These are phyloP conservation scores for Zarea fungicola DNA, from an alignment of 2,329 filamentous ascomycete genomes.

Conservation along the genomic window DNA sequence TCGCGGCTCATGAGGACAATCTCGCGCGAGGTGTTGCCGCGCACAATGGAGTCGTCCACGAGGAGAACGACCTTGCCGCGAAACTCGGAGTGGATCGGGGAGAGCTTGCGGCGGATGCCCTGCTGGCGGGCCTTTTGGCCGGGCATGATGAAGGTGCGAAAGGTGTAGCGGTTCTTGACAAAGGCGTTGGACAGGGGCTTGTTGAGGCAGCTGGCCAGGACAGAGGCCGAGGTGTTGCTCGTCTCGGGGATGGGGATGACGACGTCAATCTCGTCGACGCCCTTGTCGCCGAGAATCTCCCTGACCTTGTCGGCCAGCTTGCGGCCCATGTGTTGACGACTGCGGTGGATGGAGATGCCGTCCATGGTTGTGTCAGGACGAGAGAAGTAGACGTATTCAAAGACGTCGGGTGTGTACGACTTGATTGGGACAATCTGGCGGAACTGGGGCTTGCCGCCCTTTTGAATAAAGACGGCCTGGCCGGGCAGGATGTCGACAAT, in stretches of 20 bases:
- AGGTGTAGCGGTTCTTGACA: conserved; percentile 62
- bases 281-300: conserved; percentile 60
- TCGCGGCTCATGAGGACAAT: conserved; percentile 65
- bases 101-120: conserved; percentile 79
- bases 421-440: conserved; percentile 64
- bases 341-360: conserved; percentile 80
- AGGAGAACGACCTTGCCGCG: conserved; percentile 71
- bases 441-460: conserved; percentile 69
- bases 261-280: conserved; percentile 71
- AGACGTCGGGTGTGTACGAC: conserved; percentile 71
- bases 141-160: conserved; percentile 70
- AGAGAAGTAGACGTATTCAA: conserved; percentile 85
- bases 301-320: conserved; percentile 71
- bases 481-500: conserved; percentile 76
- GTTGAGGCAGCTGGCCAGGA: conserved; percentile 63
- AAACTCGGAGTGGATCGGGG: conserved; percentile 77
- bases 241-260: conserved; percentile 75
- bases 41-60: conserved; percentile 82
- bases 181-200: conserved; percentile 75
- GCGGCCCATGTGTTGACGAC: conserved; percentile 80
- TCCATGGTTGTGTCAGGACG: conserved; percentile 79
- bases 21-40: conserved; percentile 65
- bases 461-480: conserved; percentile 79
- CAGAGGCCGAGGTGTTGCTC: conserved; percentile 71
- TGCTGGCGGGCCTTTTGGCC: conserved; percentile 74